Percentiles rank a stretch among this genome's conserved stretches.
Conservation (phyloP, 2,329 filamentous ascomycete species). For the Teratosphaeria viscida region DNA sequence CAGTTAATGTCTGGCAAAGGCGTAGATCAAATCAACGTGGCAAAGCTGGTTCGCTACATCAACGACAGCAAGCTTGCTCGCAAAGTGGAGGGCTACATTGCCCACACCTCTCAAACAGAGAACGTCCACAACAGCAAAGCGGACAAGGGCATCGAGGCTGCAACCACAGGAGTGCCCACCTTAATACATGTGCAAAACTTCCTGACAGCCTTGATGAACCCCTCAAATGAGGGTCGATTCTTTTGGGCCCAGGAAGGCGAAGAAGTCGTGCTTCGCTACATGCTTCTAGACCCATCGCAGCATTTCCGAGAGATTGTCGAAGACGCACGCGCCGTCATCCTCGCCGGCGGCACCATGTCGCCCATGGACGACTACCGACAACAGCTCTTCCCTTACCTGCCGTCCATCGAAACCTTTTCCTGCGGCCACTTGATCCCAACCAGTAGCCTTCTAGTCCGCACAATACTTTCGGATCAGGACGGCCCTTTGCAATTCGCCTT, state of each 20-base stretch:
- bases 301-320: constrained; percentile 83
- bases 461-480: constrained; percentile 44
- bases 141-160: not conserved
- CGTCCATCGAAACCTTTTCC: constrained; percentile 65
- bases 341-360: constrained; percentile 96
- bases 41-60: constrained; percentile 77
- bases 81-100: constrained; percentile 84
- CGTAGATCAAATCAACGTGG: constrained; percentile 90
- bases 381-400: constrained; percentile 72
- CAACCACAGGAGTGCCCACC: constrained; percentile 31
- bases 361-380: constrained; percentile 85
- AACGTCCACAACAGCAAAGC: constrained; percentile 10
- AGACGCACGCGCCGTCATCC: constrained; percentile 72
- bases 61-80: constrained; percentile 86
- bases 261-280: constrained; percentile 63
- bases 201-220: constrained; percentile 73
- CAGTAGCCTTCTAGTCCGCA: constrained; percentile 69
- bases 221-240: constrained; percentile 56
- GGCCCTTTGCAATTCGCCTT: constrained; percentile 77
- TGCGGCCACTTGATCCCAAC: constrained; percentile 89
- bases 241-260: constrained; percentile 41
- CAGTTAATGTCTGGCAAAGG: constrained; percentile 72
- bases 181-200: constrained; percentile 58
- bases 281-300: constrained; percentile 81
- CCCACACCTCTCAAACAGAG: constrained; percentile 46